phyloP scores from a whole-genome alignment of 345 rosid genomes.

The Rubroshorea leprosula region DNA sequence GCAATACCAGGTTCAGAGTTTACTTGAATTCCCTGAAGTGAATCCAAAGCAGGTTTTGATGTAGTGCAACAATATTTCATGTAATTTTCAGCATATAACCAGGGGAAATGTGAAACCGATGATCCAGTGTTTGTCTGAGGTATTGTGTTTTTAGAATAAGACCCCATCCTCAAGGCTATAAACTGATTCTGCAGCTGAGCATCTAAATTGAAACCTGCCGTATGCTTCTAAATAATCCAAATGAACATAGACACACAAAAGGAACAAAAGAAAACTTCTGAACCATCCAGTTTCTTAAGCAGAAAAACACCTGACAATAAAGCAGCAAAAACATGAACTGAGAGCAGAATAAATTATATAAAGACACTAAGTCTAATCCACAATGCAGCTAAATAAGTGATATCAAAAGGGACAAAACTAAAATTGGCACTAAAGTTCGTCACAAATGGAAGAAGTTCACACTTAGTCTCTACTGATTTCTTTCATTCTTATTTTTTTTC shows the following conservation, averaged over 20 bases:
- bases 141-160: conserved; percentile 31
- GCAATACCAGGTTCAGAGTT: conserved; percentile 21
- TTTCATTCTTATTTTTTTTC: too few relatives aligned
- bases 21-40: conserved; percentile 25
- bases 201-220: not conserved
- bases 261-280: too few relatives aligned
- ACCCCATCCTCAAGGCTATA: conserved; percentile 36
- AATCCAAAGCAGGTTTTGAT: conserved; percentile 23
- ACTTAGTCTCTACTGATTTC: too few relatives aligned
- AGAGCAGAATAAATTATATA: too few relatives aligned
- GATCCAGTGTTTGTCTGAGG: conserved; percentile 33
- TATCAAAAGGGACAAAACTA: not conserved
- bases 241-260: not conserved
- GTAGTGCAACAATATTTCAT: too few relatives aligned
- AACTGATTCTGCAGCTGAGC: conserved; percentile 9
- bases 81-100: conserved; percentile 35
- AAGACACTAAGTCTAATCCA: too few relatives aligned
- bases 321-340: too few relatives aligned
- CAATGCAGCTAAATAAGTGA: too few relatives aligned
- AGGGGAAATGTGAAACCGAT: conserved; percentile 28
- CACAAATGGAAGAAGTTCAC: not conserved
- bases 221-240: not conserved
- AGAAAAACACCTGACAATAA: too few relatives aligned
- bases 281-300: too few relatives aligned
- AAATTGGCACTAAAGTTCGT: not conserved